Evolutionary conservation across 371 early-diverging fungal genomes (phyloP), one percentile per base, ranked within the genome.

Genomic region (Mortierella sp.): DNA sequence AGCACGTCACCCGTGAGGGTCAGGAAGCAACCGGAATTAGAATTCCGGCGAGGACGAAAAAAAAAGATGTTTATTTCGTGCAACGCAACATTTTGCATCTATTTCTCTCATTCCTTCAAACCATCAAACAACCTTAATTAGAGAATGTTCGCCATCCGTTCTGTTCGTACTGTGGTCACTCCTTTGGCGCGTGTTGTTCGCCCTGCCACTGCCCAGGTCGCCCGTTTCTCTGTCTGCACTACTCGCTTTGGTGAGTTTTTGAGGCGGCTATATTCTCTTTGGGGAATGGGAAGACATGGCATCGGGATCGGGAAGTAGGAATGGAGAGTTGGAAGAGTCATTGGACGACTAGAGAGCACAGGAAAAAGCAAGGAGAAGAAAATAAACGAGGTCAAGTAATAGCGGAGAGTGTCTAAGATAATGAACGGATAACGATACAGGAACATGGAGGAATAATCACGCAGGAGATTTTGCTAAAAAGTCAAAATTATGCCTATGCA

Each of bases 191-290:
- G 81, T 69, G 74, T 45, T 50, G 10, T 74, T 47, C 55, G 73
- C 41, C 71, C 74, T 50, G 8, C 50, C 19, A 47, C 81, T 47
- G 68, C 77, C 44, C 77, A 74, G 44, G 71, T 68, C 16, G 77
- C 81, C 47, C 81, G 74, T 66, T 81, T 81, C 74, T 81, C 81
- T 45, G 77, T 74, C 71, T 66, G 73, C 68, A 67, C 81, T 67
- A 71, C 70, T 65, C 81, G 81, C 68, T 66, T 81, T 64, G 81
- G 81, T 81, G 77, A 81, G 81, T 81, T 39, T 24, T 47, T n/a
- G n/a, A n/a, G n/a, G n/a, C n/a, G n/a, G n/a, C 14, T 58, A 13
- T 14, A 14, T 31, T 14, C 14, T 55, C 22, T 22, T 4, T 26
- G 29, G 9, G n/a, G n/a, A n/a, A n/a, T n/a, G n/a, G n/a, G n/a